These are phyloP conservation scores for Podospora conica DNA, from an alignment of 495 filamentous ascomycete genomes.

Conservation along the genomic window DNA sequence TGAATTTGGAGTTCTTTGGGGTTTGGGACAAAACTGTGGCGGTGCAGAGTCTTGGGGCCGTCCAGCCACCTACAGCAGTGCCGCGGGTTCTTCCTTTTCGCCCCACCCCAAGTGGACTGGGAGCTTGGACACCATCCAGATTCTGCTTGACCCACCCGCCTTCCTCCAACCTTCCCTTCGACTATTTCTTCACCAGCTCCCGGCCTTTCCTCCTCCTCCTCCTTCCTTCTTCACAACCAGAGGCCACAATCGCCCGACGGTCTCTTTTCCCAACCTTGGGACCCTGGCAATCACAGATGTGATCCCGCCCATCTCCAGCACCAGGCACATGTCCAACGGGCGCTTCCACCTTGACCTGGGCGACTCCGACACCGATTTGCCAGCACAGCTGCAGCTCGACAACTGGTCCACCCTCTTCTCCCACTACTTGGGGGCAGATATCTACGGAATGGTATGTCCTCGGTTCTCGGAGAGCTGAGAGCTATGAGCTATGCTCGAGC, in stretches of 20 bases:
- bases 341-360: constrained; percentile 12
- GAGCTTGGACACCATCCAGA: constrained; percentile 15
- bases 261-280: background rate
- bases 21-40: background rate
- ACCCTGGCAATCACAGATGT: constrained; percentile 19
- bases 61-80: background rate
- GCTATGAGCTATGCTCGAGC: background rate
- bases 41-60: too few species aligned
- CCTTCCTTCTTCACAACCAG: constrained; percentile 6
- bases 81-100: background rate
- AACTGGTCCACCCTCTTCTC: too few species aligned
- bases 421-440: constrained; percentile 17
- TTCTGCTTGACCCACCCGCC: constrained; percentile 2
- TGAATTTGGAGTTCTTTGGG: background rate
- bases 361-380: constrained; percentile 15
- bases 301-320: constrained; percentile 7
- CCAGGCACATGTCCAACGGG: constrained; percentile 27
- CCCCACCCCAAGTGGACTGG: constrained; percentile 11
- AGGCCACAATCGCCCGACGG: constrained; percentile 1
- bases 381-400: constrained; percentile 9
- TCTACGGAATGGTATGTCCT: constrained; percentile 26
- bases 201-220: background rate
- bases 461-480: too few species aligned
- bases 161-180: background rate
- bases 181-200: background rate